A percentile compares a stretch with the other conserved stretches of the same genome.
phyloP scores from a whole-genome alignment of 805 yeast species.

The Wickerhamiella azymoides region DNA sequence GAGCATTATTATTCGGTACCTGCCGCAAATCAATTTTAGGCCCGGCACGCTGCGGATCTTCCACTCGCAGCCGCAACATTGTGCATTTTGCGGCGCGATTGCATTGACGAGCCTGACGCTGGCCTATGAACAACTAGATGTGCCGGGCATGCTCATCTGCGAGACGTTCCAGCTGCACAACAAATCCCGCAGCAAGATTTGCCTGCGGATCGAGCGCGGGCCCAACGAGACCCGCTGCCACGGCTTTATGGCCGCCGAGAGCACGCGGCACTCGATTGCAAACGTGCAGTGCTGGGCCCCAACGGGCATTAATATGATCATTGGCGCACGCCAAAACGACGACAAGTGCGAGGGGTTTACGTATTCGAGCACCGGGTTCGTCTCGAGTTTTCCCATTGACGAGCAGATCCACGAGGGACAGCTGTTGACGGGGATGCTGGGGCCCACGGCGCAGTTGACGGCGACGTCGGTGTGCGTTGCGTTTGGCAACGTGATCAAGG shows the following conservation, averaged over 20 bases:
- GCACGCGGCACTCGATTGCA: conserved; percentile 52
- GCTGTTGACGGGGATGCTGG: conserved; percentile 40
- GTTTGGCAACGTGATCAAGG: conserved; percentile 59
- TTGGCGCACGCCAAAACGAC: conserved; percentile 42
- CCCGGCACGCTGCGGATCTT: conserved; percentile 50
- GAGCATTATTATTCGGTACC: conserved; percentile 51
- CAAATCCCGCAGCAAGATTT: conserved; percentile 63
- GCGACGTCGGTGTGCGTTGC: conserved; percentile 63
- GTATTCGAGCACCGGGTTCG: conserved; percentile 44
- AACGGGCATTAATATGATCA: conserved; percentile 60
- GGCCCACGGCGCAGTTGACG: conserved; percentile 57
- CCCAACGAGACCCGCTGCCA: conserved; percentile 81
- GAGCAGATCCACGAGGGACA: conserved; percentile 14
- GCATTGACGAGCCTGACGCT: conserved; percentile 60
- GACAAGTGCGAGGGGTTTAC: conserved; percentile 67
- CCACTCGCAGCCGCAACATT: conserved; percentile 77
- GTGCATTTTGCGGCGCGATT: conserved; percentile 83
- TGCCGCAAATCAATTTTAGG: conserved; percentile 49
- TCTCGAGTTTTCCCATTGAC: conserved; percentile 47
- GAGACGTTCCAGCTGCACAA: conserved; percentile 65
- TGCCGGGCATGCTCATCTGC: conserved; percentile 40
- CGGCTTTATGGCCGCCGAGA: conserved; percentile 65
- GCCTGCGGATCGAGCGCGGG: conserved; percentile 84
- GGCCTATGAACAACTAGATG: conserved; percentile 50
- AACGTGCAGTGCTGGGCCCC: conserved; percentile 66